Base-by-base conservation (phyloP, 306 rosid genomes). In the Dalbergia oliveri region DNA sequence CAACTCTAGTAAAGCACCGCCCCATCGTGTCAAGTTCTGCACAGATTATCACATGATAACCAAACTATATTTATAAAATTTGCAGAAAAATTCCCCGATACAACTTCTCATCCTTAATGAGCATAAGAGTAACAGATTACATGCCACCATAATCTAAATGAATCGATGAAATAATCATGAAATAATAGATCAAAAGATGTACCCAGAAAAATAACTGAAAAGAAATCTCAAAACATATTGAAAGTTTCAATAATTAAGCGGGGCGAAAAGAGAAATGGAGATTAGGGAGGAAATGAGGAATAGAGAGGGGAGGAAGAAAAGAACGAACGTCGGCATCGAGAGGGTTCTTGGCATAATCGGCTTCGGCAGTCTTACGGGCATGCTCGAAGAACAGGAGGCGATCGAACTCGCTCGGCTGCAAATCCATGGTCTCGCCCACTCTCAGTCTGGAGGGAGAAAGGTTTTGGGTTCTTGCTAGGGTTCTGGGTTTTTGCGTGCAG, bases 11-110 rank as follows among this genome's bases (percentile, higher is more conserved):
- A 93, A 79, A 73, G 93, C 93, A 73, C 97, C 97, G 6, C 90
- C 97, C 99, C 99, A 94, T 78, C 94, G 88, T 18, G 97, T 86
- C 88, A 94, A 88, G 84, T 94, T 94, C 99, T 94, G 82, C 81
- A 76, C 23, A 68, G 49, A 35, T 65, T 53, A 66, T 5, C 41
- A 37, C 9, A 23, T 6, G 6, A 56, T 7, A 75, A 35, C 41
- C 8, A 11, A 39, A 5, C n/a, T 7, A 54, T n/a, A 10, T 11
- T 47, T 10, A 6, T 26, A 26, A 26, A 26, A 26, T 26, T 26
- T 26, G 31, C 3, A 26, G 31, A 26, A 1, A 2, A 26, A 26
- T 26, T 26, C 31, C 31, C 3, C 50, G 50, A 44, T 44, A 44
- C 41, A 37, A 37, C 41, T 37, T 4, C 41, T 37, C 41, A 37